Evolutionary conservation across 768 basidiomycete genomes (phyloP).

Genomic region (Lactarius akahatsu): DNA sequence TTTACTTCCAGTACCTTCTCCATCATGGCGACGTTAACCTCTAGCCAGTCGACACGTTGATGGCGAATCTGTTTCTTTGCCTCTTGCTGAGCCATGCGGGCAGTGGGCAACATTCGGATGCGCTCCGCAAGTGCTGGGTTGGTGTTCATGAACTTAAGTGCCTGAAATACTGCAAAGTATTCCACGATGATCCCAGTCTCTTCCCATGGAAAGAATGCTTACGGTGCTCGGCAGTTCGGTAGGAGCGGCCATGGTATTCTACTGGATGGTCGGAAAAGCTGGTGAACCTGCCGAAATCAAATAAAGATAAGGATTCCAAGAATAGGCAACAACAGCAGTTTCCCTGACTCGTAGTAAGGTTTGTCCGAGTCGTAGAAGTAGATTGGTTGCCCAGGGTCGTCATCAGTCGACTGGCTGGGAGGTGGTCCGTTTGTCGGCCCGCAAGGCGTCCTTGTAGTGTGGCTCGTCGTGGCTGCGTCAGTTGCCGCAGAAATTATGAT

Average conservation of each 20-base stretch:
- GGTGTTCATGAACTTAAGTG: conserved; percentile 23
- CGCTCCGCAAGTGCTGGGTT: conserved; percentile 17
- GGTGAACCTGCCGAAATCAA: conserved; percentile 21
- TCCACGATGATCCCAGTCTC: neutral
- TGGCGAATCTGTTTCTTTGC: conserved; percentile 8
- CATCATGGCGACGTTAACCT: conserved; percentile 33
- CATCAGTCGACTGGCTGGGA: neutral
- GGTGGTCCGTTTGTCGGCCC: neutral
- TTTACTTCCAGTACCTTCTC: conserved; percentile 42
- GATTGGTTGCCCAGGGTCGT: conserved; percentile 2
- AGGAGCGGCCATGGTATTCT: conserved; percentile 11
- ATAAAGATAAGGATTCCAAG: neutral
- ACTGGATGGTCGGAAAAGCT: conserved; percentile 25
- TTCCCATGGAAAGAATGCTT: conserved; percentile 9
- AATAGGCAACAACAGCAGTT: neutral
- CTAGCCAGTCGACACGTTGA: conserved; percentile 26
- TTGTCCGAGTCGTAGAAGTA: conserved; percentile 22
- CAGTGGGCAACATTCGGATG: conserved; percentile 23
- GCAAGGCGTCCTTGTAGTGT: neutral
- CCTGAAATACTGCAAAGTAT: conserved; percentile 25
- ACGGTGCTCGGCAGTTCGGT: conserved; percentile 29
- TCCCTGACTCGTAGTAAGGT: conserved; percentile 22
- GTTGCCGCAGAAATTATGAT: neutral
- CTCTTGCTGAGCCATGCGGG: conserved; percentile 27
- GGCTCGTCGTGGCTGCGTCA: neutral